phyloP scores from a whole-genome alignment of 106 monocot species.

The Amphibolis antarctica region DNA sequence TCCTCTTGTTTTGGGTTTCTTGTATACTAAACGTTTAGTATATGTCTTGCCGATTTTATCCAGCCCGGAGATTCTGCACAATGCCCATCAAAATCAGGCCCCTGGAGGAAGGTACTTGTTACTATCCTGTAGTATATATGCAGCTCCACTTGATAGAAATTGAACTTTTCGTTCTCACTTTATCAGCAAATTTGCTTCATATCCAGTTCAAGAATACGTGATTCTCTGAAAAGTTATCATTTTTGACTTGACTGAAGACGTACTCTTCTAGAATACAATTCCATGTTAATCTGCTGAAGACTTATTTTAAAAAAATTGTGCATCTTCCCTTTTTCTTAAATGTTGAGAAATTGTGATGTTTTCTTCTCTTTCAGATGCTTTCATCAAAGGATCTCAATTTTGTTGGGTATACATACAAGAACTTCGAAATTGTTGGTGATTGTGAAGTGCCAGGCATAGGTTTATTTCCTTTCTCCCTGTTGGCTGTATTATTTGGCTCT shows the following conservation, averaged over 20 bases:
- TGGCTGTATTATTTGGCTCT: background rate
- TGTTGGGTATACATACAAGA: no score
- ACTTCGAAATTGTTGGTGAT: constrained; percentile 7
- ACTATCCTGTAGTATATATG: background rate
- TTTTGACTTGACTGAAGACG: background rate
- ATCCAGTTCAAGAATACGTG: background rate
- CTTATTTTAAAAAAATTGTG: background rate
- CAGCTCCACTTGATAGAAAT: background rate
- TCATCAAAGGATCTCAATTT: constrained; percentile 30
- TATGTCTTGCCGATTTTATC: background rate
- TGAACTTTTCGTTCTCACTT: background rate
- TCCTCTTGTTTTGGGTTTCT: background rate
- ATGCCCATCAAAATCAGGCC: constrained; percentile 52
- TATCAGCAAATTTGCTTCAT: background rate
- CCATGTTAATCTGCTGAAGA: no score
- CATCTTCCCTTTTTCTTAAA: background rate
- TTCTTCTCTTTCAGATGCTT: constrained; percentile 37
- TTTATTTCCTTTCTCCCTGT: constrained; percentile 3
- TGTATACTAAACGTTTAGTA: background rate
- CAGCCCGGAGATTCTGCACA: constrained; percentile 38
- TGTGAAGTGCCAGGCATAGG: constrained; percentile 48
- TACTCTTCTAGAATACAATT: no score
- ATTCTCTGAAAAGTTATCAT: background rate
- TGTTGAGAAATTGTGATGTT: background rate
- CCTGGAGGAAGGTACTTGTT: constrained; percentile 67